Evolutionary conservation across 2,329 filamentous ascomycete species (phyloP).

Genomic region (Phaeophleospora eucalypticola): DNA sequence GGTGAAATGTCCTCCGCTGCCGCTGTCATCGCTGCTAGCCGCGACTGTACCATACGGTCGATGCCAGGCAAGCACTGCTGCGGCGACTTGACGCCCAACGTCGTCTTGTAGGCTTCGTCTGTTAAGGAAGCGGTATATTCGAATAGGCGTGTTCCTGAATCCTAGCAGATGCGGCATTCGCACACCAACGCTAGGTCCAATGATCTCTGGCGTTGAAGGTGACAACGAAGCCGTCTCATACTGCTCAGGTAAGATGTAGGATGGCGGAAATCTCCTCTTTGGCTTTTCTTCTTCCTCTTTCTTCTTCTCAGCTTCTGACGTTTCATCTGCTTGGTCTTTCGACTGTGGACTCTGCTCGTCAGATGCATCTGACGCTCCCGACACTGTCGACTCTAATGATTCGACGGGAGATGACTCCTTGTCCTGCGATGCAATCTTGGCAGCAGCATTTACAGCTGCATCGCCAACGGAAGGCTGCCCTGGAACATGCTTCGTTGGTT

Average conservation of each 20-base stretch:
- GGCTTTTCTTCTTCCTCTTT: conserved; percentile 39
- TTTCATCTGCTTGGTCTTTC: conserved; percentile 23
- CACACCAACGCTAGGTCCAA: conserved; percentile 70
- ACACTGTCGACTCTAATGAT: conserved; percentile 6
- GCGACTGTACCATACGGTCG: conserved; percentile 41
- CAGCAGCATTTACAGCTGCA: conserved; percentile 24
- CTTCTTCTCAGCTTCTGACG: conserved; percentile 30
- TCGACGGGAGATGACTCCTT: not conserved
- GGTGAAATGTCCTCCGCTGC: conserved; percentile 25
- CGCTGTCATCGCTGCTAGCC: conserved; percentile 17
- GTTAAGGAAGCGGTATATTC: conserved; percentile 83
- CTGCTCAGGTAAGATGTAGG: conserved; percentile 69
- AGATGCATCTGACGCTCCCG: conserved; percentile 7
- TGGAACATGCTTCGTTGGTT: conserved; percentile 14
- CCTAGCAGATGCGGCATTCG: conserved; percentile 86
- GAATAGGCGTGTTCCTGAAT: conserved; percentile 82
- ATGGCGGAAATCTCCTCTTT: conserved; percentile 58
- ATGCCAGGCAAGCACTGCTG: conserved; percentile 65
- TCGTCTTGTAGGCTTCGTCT: conserved; percentile 79
- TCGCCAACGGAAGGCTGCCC: conserved; percentile 26
- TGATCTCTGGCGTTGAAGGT: conserved; percentile 60
- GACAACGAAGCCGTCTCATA: conserved; percentile 67
- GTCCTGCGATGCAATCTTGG: conserved; percentile 11
- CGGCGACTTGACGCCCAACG: conserved; percentile 81
- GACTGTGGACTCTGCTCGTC: not conserved